Evolutionary conservation across 345 rosid genomes (phyloP).

Genomic region (Euclidium syriacum): DNA sequence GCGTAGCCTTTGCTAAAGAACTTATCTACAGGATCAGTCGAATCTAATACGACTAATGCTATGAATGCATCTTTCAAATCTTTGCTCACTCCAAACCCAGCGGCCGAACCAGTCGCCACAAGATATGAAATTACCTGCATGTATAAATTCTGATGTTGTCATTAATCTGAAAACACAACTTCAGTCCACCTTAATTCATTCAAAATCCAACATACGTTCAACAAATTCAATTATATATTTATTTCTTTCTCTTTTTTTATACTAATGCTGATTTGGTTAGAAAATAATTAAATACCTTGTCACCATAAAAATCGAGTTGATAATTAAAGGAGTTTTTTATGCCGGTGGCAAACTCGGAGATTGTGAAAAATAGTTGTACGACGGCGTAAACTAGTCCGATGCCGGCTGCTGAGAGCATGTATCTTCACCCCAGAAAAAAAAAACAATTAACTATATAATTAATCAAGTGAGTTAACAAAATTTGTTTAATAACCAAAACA

Average conservation of each 20-base stretch:
- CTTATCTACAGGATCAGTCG: slow-evolving; percentile 19
- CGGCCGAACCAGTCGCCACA: slow-evolving; percentile 50
- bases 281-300: slow-evolving; percentile 24
- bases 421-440: slow-evolving; percentile 12
- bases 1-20: slow-evolving; percentile 49
- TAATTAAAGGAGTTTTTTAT: slow-evolving; percentile 17
- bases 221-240: background rate
- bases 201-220: background rate
- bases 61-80: slow-evolving; percentile 35
- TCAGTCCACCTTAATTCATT: background rate
- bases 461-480: background rate
- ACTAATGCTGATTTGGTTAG: background rate
- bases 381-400: slow-evolving; percentile 31
- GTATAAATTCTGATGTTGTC: background rate
- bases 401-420: slow-evolving; percentile 27
- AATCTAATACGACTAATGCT: slow-evolving; percentile 6
- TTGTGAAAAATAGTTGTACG: slow-evolving; percentile 29
- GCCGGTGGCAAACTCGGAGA: slow-evolving; percentile 28
- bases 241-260: background rate
- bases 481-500: background rate
- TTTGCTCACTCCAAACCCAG: slow-evolving; percentile 47
- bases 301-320: slow-evolving; percentile 37
- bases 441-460: background rate
- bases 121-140: slow-evolving; percentile 39
- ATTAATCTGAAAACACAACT: background rate